Base-by-base conservation (phyloP, 495 filamentous ascomycete genomes). In the Lineolata rhizophorae region DNA sequence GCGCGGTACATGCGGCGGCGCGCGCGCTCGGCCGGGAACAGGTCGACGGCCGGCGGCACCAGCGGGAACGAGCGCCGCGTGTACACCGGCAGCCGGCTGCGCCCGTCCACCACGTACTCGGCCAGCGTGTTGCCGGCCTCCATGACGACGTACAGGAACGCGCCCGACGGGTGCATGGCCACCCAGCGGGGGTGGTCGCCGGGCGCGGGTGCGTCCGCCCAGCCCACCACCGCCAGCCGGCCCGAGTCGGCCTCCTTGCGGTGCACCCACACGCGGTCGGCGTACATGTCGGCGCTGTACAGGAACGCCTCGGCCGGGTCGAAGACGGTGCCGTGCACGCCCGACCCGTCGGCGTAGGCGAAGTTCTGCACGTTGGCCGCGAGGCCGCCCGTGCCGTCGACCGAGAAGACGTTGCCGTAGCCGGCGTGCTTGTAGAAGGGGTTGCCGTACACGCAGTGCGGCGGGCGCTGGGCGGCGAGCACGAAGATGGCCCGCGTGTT, bases 301-400 rank as follows among this genome's bases (percentile, higher is more conserved):
- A 87, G 64, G 53, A 80, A 84, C 10, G 68, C 76, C 54, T 87
- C 79, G 33, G 67, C 71, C 8, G 74, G 67, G 49, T 87, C 77
- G 46, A 87, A 87, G 27, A 81, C 77, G 75, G 82, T 83, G 53
- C 77, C 79, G 53, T 87, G 79, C 40, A 87, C 77, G 27, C 75
- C 78, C 5, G 76, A 75, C 48, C 76, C 65, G 21, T 57, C 51
- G 27, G 67, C 61, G 47, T 83, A 80, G 31, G 71, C 65, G 54
- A 76, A 83, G 51, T 83, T 79, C 42, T 87, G 79, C 31, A 83
- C 56, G 50, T 78, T 78, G 44, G 57, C 49, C 11, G 64, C 60
- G 15, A 87, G 63, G 12, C 48, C 51, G 19, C 79, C 78, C 3
- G 66, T 53, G 15, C 50, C 21, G 32, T 67, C 65, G 20, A 75